phyloP scores from a whole-genome alignment of 192 early-diverging fungal species.

The Diversispora eburnea region DNA sequence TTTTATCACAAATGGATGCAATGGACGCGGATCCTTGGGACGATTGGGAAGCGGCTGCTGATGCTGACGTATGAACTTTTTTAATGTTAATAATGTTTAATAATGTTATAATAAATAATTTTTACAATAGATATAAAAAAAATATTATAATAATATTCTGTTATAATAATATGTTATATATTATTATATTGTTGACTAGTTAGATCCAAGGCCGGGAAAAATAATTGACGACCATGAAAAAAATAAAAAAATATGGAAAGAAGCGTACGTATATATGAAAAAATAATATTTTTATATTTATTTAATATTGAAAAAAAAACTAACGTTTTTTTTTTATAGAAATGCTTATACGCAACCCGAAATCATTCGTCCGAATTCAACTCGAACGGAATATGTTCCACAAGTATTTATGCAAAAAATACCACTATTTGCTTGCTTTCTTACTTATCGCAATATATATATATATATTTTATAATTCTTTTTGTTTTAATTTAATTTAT shows the following conservation, averaged over 20 bases:
- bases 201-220: conserved; percentile 20
- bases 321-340: not conserved
- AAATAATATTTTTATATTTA: not conserved
- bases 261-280: conserved; percentile 20
- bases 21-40: conserved; percentile 26
- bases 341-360: conserved; percentile 15
- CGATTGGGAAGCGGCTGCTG: conserved; percentile 29
- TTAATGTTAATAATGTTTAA: not conserved
- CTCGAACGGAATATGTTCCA: conserved; percentile 27
- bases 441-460: not conserved
- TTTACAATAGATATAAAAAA: not conserved
- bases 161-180: not conserved
- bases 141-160: not conserved
- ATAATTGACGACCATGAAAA: conserved; percentile 14
- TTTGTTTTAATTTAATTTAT: too few species aligned
- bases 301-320: not conserved
- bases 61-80: conserved; percentile 7
- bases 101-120: not conserved
- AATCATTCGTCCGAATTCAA: conserved; percentile 12
- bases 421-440: too few species aligned
- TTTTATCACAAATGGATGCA: not conserved
- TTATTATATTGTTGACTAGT: not conserved
- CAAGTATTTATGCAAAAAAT: conserved; percentile 11
- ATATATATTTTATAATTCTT: not conserved
- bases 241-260: conserved; percentile 24